Evolutionary conservation across 1,284 basidiomycete genomes (phyloP), one percentile per base, ranked within the genome.

Genomic region (Anthracocystis panici-leucophaei): DNA sequence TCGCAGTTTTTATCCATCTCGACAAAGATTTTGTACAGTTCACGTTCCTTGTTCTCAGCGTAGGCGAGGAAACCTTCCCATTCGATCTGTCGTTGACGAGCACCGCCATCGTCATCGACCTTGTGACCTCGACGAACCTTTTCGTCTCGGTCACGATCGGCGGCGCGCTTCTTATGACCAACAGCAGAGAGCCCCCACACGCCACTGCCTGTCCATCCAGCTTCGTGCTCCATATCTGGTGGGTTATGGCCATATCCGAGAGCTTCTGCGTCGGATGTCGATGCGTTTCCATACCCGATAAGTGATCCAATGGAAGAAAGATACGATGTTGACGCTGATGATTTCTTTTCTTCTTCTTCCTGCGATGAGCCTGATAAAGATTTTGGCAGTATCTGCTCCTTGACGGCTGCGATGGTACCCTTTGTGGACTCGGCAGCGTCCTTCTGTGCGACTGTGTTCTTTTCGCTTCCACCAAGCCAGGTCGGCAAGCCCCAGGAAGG

Each of bases 61-160:
- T 84, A 85, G 21, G 80, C 77, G 25, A 85, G 65, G 57, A 85
- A 85, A 1, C 82, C 83, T 44, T 85, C 82, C 83, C 83, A 85
- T 52, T 85, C 83, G 40, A 85, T 82, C 63, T 82, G 78, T 16
- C 80, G 65, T 62, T 83, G 80, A 5, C 82, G 62, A 6, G 62
- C 65, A 21, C 81, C 76, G 9, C 77, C 79, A 29, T 82, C 75
- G 48, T 74, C 79, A 29, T 81, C 78, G 18, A 75, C 69, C 44
- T 69, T 53, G 40, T 78, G 57, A 10, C 74, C 73, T 20, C 61
- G 53, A 10, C 60, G 67, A 3, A 80, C 60, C 29, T 71, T 62
- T 20, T 73, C 60, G 53, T 79, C 77, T 23, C 74, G 56, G 9
- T 61, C 53, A 8, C 75, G 65, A 42, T 75, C 68, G 29, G 66